Conservation (phyloP, 192 early-diverging fungal genomes). For the Coemansia nantahalensis region DNA sequence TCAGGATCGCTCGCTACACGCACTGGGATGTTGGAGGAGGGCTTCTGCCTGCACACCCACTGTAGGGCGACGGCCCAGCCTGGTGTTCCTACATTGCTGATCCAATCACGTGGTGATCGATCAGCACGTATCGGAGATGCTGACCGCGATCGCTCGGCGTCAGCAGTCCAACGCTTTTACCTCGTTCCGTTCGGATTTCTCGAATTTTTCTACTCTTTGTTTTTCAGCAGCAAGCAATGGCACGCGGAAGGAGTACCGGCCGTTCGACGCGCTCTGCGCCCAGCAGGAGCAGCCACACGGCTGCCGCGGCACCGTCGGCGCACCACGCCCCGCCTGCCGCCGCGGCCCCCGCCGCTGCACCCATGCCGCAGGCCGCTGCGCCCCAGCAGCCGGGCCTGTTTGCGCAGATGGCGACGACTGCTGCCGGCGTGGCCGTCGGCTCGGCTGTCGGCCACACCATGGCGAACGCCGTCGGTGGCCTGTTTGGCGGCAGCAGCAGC, state of each 20-base stretch:
- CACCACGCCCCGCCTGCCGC: slow-evolving; percentile 57
- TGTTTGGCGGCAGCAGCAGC: slow-evolving; percentile 53
- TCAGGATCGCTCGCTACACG: no score
- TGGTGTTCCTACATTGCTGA: no score
- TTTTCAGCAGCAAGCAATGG: slow-evolving; percentile 21
- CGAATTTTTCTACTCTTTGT: no score
- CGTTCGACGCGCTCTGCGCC: slow-evolving; percentile 13
- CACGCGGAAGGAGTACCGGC: slow-evolving; percentile 32
- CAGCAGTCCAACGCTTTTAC: no score
- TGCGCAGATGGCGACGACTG: slow-evolving; percentile 86
- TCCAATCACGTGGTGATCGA: no score
- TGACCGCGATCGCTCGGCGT: no score
- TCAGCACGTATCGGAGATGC: no score
- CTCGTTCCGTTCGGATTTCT: no score
- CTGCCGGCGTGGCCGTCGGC: slow-evolving; percentile 92
- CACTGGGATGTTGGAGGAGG: no score
- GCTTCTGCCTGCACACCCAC: no score
- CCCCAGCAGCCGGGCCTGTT: slow-evolving; percentile 70
- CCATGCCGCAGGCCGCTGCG: slow-evolving; percentile 51
- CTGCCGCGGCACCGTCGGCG: slow-evolving; percentile 39
- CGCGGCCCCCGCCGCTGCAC: slow-evolving; percentile 58
- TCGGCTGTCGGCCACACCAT: slow-evolving; percentile 70
- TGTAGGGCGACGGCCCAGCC: no score
- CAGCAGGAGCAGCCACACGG: slow-evolving; percentile 41
- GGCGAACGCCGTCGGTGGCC: slow-evolving; percentile 34